These are phyloP conservation scores for Aureobasidium sp. DNA, from an alignment of 2,329 filamentous ascomycete genomes.

Conservation along the genomic window DNA sequence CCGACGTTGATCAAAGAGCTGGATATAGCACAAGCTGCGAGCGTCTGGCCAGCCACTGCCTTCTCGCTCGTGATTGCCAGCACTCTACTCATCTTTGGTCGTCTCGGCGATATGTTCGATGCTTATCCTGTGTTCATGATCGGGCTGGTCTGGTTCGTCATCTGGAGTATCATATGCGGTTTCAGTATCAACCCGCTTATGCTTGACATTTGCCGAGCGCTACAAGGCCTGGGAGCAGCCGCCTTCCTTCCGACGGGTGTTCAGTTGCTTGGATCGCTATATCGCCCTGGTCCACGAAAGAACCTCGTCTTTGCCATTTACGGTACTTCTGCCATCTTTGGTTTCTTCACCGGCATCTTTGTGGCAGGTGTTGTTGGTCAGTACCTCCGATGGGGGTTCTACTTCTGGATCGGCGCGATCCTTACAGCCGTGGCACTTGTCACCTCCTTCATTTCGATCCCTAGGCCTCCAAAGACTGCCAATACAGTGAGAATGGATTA, in stretches of 20 bases:
- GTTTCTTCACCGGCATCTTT: slow-evolving; percentile 70
- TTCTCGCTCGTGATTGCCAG: slow-evolving; percentile 55
- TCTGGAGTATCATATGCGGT: slow-evolving; percentile 37
- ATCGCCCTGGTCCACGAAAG: slow-evolving; percentile 40
- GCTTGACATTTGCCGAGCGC: slow-evolving; percentile 37
- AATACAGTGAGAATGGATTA: no score
- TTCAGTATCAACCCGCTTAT: slow-evolving; percentile 37
- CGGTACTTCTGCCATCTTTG: slow-evolving; percentile 60
- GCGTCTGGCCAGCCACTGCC: slow-evolving; percentile 59
- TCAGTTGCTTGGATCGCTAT: slow-evolving; percentile 36
- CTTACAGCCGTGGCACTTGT: no score
- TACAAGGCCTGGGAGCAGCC: slow-evolving; percentile 39
- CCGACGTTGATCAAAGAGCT: slow-evolving; percentile 70
- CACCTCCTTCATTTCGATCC: no score
- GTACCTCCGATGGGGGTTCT: slow-evolving; percentile 67
- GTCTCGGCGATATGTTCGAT: slow-evolving; percentile 64
- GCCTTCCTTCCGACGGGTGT: slow-evolving; percentile 38
- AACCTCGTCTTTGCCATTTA: slow-evolving; percentile 42
- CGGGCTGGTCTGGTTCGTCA: slow-evolving; percentile 55
- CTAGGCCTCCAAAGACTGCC: no score
- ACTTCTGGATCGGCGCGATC: no score
- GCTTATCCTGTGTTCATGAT: slow-evolving; percentile 67
- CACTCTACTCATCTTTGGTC: slow-evolving; percentile 54
- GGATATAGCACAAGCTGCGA: slow-evolving; percentile 70
- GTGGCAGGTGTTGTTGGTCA: slow-evolving; percentile 66